phyloP scores from a whole-genome alignment of 306 rosid genomes.

The Pueraria montana region DNA sequence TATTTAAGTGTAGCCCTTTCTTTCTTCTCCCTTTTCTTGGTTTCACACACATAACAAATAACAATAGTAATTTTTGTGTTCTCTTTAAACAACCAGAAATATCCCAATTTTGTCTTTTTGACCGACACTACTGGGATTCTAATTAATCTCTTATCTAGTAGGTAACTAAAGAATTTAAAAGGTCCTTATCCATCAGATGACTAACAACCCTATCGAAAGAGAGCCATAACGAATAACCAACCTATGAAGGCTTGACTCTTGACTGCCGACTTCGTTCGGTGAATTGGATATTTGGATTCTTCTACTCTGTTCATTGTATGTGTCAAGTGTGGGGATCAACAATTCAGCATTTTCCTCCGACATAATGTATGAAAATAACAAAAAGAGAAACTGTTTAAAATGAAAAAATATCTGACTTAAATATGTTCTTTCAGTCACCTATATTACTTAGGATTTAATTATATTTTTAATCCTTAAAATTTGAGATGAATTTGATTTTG shows the following conservation, averaged over 20 bases:
- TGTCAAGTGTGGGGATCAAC: background rate
- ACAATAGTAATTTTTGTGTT: background rate
- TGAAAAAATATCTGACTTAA: too few species aligned
- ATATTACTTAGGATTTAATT: too few species aligned
- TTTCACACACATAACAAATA: background rate
- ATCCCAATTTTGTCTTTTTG: constrained; percentile 8
- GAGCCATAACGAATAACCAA: constrained; percentile 7
- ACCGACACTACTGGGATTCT: background rate
- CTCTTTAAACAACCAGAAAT: background rate
- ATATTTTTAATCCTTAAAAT: too few species aligned
- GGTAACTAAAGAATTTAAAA: background rate
- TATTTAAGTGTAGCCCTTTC: background rate
- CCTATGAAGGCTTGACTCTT: background rate
- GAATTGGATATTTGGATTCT: background rate
- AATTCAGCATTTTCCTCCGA: background rate
- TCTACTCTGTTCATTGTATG: background rate
- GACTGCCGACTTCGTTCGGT: constrained; percentile 10
- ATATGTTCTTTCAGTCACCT: too few species aligned
- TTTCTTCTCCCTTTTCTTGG: background rate
- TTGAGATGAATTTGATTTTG: too few species aligned
- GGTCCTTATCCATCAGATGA: background rate
- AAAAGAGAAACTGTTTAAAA: too few species aligned
- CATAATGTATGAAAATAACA: background rate
- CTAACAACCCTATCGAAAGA: background rate
- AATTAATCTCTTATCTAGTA: background rate